Evolutionary conservation across 1,284 basidiomycete species (phyloP), one percentile per base, ranked within the genome.

Genomic region (Apiotrichum akiyoshidainum): DNA sequence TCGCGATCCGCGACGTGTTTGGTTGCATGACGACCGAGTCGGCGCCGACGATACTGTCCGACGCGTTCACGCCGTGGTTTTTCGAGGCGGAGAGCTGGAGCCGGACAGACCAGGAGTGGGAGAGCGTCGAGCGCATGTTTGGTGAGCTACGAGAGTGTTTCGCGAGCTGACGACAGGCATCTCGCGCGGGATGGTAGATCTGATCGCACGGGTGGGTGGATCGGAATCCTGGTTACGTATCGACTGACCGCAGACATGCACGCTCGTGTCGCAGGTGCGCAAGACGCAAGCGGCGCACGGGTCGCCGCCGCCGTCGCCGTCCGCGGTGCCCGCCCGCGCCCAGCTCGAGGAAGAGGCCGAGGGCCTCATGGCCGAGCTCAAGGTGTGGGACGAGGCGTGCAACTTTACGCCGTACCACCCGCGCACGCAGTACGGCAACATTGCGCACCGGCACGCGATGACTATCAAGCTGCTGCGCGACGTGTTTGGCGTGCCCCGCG

Each of bases 1-100:
- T 76, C 5, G 71, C 71, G 7, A 70, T 68, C 17, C 58, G 73
- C 1, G 73, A 76, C 46, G 71, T 74, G 0, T 74, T 76, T 55
- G 73, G 73, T 1, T 72, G 70, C 55, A 68, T 76, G 66, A 72
- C 70, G 7, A 74, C 73, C 3, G 71, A 69, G 45, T 40, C 53
- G n/a, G 58, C 67, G 10, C 74, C 74, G 1, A 63, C 59, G 5
- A 67, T 76, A 19, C 57, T 75, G 37, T 65, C 63, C n/a, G 60
- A 64, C 14, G 66, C 62, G 1, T 74, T 73, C 57, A 67, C 66
- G 22, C 69, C 67, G 5, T 71, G 70, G 68, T 74, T 72, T 64
- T 72, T 72, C 44, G 69, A 72, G 50, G 64, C 65, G 10, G 71
- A 72, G 50, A 48, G 54, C 31, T 71, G 70, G 67, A 67, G 65